Conservation (phyloP, 768 basidiomycete genomes). For the Tulasnella calospora region DNA sequence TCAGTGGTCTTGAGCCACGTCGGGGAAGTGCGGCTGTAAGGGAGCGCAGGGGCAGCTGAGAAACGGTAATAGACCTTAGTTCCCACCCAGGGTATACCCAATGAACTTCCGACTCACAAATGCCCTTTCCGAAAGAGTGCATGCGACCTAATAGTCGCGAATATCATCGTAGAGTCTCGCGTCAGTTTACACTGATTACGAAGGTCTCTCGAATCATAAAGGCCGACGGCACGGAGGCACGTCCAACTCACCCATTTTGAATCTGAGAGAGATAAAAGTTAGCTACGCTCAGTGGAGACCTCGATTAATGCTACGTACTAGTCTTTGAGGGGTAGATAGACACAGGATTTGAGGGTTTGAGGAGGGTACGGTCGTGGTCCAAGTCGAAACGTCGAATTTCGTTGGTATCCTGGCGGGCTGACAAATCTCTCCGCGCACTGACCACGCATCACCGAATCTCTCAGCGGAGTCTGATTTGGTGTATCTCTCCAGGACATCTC, state of each 20-base stretch:
- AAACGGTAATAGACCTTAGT: background rate
- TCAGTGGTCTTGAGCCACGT: constrained; percentile 95
- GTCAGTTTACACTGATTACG: constrained; percentile 21
- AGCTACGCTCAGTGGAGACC: too few species aligned
- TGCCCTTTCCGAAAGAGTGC: constrained; percentile 99
- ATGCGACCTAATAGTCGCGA: constrained; percentile 64
- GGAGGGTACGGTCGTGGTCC: too few species aligned
- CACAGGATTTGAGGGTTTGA: background rate
- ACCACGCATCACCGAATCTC: too few species aligned
- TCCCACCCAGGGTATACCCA: background rate
- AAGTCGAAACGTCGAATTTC: too few species aligned
- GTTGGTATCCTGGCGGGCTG: too few species aligned
- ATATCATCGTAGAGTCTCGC: constrained; percentile 23
- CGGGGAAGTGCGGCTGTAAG: constrained; percentile 91
- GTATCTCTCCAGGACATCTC: too few species aligned
- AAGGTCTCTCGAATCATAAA: constrained; percentile 18
- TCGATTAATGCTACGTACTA: background rate
- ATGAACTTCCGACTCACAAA: constrained; percentile 57
- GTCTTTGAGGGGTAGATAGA: background rate
- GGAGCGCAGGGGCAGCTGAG: constrained; percentile 87
- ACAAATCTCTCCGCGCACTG: too few species aligned
- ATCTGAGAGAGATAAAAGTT: background rate
- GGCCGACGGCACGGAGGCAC: background rate
- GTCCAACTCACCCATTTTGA: constrained; percentile 22
- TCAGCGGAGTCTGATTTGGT: too few species aligned